Percentiles rank a stretch among this genome's conserved stretches.
Conservation (phyloP, 129 eudicot genomes). For the Saposhnikovia divaricata region DNA sequence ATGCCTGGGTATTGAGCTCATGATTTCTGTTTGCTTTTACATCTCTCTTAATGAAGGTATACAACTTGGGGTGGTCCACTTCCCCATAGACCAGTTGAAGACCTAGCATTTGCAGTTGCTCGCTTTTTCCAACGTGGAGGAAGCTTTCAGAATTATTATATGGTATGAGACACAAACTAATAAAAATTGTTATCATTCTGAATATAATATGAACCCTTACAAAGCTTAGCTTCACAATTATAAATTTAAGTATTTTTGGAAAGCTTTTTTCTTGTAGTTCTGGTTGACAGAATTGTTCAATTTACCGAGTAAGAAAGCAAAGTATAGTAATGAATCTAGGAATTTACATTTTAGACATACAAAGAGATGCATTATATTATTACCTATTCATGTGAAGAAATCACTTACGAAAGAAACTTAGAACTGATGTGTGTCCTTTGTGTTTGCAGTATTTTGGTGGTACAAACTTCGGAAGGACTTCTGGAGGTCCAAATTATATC, state of each 20-base stretch:
- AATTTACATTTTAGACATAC: neutral
- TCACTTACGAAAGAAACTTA: conserved; percentile 2
- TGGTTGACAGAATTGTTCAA: conserved; percentile 9
- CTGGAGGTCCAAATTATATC: conserved; percentile 87
- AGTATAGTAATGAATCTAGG: neutral
- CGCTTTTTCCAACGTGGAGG: conserved; percentile 98
- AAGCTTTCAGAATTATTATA: conserved; percentile 92
- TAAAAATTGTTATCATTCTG: neutral
- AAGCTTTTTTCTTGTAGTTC: neutral
- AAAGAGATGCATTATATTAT: neutral
- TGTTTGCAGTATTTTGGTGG: conserved; percentile 91
- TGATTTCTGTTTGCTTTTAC: neutral
- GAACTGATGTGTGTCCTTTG: conserved; percentile 14
- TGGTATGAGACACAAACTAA: conserved; percentile 36
- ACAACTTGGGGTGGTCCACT: conserved; percentile 82
- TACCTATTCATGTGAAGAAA: neutral
- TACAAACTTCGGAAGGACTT: conserved; percentile 84
- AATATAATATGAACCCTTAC: neutral
- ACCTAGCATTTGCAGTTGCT: conserved; percentile 97
- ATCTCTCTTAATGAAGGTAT: conserved; percentile 47
- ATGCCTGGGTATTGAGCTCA: neutral
- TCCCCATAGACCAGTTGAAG: conserved; percentile 92
- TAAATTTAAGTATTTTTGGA: neutral
- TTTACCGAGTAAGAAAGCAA: neutral
- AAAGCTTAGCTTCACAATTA: neutral